phyloP scores from a whole-genome alignment of 306 rosid species.

The Trifolium pratense region DNA sequence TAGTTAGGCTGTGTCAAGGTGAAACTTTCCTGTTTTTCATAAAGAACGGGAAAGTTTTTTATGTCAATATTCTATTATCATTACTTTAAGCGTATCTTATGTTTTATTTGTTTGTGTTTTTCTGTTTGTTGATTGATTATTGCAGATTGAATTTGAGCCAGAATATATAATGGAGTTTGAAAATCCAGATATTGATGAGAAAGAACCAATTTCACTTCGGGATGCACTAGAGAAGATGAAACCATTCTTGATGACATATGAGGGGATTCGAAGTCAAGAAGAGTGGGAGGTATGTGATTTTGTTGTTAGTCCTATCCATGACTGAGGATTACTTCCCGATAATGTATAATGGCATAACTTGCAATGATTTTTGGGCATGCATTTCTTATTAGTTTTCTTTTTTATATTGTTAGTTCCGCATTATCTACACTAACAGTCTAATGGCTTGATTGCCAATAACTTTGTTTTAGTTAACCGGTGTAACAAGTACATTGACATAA shows the following conservation, averaged over 20 bases:
- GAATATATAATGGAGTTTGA: slow-evolving; percentile 86
- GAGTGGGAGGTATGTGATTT: slow-evolving; percentile 89
- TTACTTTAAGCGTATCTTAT: slow-evolving; percentile 7
- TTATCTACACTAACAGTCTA: slow-evolving; percentile 31
- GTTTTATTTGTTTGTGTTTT: slow-evolving; percentile 17
- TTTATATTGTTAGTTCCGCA: slow-evolving; percentile 2
- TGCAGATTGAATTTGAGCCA: slow-evolving; percentile 92
- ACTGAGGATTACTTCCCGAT: neutral
- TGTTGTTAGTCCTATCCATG: slow-evolving; percentile 30
- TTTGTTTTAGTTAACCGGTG: slow-evolving; percentile 7
- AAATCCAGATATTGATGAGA: slow-evolving; percentile 90
- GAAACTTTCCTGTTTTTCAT: slow-evolving; percentile 5
- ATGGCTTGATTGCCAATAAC: slow-evolving; percentile 24
- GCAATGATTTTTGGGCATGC: slow-evolving; percentile 13
- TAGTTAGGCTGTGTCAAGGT: slow-evolving; percentile 21
- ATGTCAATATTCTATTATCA: slow-evolving; percentile 6
- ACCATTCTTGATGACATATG: slow-evolving; percentile 92
- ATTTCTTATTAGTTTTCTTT: neutral
- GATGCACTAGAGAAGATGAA: slow-evolving; percentile 92
- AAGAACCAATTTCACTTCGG: slow-evolving; percentile 77
- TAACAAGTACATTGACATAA: slow-evolving; percentile 30
- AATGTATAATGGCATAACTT: slow-evolving; percentile 23
- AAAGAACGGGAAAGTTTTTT: neutral
- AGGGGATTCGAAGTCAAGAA: slow-evolving; percentile 82
- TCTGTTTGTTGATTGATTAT: slow-evolving; percentile 36